Percentiles rank a stretch among this genome's conserved stretches.
phyloP scores from a whole-genome alignment of 257 asterid species.

The Solanum appendiculatum region DNA sequence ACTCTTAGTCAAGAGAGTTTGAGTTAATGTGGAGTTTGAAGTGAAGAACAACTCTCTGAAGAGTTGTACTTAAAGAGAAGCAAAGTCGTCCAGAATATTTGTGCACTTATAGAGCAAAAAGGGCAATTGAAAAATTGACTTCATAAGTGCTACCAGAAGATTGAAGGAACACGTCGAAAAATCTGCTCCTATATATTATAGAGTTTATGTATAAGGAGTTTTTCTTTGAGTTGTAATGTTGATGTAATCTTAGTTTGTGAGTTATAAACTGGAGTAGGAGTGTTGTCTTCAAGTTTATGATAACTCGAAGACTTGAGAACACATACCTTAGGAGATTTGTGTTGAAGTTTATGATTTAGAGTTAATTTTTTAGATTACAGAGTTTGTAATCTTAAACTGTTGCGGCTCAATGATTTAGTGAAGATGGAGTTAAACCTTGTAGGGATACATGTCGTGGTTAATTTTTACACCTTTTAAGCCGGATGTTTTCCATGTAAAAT shows the following conservation, averaged over 20 bases:
- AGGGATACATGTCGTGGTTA: background rate
- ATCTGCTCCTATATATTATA: too few relatives aligned
- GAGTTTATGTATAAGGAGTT: too few relatives aligned
- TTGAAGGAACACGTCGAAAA: too few relatives aligned
- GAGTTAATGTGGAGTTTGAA: background rate
- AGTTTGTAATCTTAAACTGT: too few relatives aligned
- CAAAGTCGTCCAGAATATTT: too few relatives aligned
- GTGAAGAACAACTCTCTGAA: background rate
- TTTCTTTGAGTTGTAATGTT: too few relatives aligned
- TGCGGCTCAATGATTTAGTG: background rate
- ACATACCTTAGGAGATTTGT: background rate
- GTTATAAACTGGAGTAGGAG: background rate
- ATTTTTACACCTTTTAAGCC: background rate
- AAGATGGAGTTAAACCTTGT: background rate
- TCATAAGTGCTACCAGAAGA: too few relatives aligned
- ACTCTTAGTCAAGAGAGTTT: too few relatives aligned
- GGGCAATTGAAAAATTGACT: too few relatives aligned
- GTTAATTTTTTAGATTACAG: background rate
- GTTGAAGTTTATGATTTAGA: background rate
- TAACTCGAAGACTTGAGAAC: background rate
- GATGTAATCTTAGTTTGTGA: too few relatives aligned
- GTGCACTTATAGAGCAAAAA: too few relatives aligned
- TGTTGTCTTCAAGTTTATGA: background rate
- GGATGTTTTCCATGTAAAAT: background rate
- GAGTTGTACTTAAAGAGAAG: background rate